Evolutionary conservation across 441 rosid genomes (phyloP).

Genomic region (Macaranga tanarius): DNA sequence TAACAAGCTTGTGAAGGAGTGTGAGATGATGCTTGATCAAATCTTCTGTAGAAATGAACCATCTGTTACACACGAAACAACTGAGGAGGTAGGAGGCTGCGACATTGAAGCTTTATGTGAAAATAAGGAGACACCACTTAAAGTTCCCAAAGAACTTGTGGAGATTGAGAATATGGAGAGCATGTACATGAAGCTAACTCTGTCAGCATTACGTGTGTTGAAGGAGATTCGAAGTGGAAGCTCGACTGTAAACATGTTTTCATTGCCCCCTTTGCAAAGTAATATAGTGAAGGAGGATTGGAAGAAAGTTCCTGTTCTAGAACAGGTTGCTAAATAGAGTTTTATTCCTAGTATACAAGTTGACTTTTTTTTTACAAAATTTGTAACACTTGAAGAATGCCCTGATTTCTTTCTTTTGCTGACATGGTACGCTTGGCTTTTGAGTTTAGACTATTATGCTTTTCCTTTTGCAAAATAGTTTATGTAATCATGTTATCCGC

Average conservation of each 20-base stretch:
- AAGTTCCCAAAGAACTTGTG: conserved; percentile 47
- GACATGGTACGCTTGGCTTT: not conserved
- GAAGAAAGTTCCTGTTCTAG: conserved; percentile 27
- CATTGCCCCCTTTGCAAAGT: conserved; percentile 68
- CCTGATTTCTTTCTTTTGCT: not conserved
- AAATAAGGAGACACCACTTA: conserved; percentile 20
- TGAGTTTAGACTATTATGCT: not conserved
- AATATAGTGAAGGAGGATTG: conserved; percentile 19
- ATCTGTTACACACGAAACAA: not conserved
- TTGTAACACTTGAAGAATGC: conserved; percentile 4
- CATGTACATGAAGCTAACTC: conserved; percentile 58
- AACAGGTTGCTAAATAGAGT: conserved; percentile 39
- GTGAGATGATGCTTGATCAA: conserved; percentile 59
- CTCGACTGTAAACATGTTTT: conserved; percentile 75
- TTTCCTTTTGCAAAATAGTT: not conserved
- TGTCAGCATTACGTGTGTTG: conserved; percentile 66
- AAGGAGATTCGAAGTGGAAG: conserved; percentile 78
- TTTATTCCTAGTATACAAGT: not conserved
- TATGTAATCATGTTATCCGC: not conserved
- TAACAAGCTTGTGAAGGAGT: conserved; percentile 67
- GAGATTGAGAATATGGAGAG: conserved; percentile 69
- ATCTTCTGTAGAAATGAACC: conserved; percentile 18
- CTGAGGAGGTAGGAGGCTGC: not conserved
- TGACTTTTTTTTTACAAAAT: not conserved
- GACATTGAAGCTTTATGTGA: conserved; percentile 15